Conservation (phyloP, 768 basidiomycete genomes). For the Lactifluus echinatus region DNA sequence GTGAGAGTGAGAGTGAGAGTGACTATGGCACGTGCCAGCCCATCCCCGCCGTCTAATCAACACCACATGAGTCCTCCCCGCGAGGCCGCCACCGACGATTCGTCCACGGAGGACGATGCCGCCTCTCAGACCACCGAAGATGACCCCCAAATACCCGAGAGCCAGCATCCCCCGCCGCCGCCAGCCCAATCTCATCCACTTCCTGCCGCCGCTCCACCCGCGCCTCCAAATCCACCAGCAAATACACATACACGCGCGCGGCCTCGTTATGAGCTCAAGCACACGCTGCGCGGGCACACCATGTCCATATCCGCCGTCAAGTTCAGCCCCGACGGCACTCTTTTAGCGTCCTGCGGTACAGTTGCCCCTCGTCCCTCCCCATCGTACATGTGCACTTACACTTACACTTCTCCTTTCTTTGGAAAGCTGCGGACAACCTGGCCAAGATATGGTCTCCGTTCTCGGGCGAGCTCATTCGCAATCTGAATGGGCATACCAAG, state of each 20-base stretch:
- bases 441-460: constrained; percentile 81
- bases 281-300: constrained; percentile 68
- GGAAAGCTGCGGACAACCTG: constrained; percentile 60
- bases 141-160: constrained; percentile 67
- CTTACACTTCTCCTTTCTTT: neutral
- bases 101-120: constrained; percentile 48
- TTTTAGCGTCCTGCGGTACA: constrained; percentile 80
- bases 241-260: constrained; percentile 31
- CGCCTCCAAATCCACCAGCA: constrained; percentile 5
- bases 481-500: constrained; percentile 64
- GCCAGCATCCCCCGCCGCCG: constrained; percentile 36
- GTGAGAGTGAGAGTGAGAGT: no score
- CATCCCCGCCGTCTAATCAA: no score
- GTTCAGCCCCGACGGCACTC: constrained; percentile 82
- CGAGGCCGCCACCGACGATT: constrained; percentile 28
- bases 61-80: neutral
- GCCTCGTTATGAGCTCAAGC: constrained; percentile 63
- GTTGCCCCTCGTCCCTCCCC: constrained; percentile 7
- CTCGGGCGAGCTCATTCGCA: constrained; percentile 68
- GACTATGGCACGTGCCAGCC: no score
- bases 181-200: constrained; percentile 29
- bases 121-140: constrained; percentile 83
- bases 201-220: constrained; percentile 8
- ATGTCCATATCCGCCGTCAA: constrained; percentile 82
- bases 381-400: neutral